Percentiles rank a stretch among this genome's conserved stretches.
Conservation (phyloP, 352 stramenopile species). For the Globisporangium viniferum region DNA sequence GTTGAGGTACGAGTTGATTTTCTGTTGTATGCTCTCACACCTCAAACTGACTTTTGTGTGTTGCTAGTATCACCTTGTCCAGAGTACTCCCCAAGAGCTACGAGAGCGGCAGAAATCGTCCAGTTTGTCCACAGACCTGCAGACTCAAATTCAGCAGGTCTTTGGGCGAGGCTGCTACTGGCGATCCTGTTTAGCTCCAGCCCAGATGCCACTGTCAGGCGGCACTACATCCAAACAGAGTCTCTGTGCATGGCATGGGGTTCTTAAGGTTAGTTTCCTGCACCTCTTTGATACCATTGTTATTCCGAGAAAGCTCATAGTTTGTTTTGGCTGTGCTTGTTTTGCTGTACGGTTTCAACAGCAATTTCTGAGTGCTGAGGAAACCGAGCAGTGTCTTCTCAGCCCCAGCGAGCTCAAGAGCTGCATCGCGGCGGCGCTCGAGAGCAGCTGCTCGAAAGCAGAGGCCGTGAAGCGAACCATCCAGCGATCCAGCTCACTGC, state of each 20-base stretch:
- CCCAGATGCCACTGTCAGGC: not conserved
- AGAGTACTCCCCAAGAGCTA: not conserved
- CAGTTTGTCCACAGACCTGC: not conserved
- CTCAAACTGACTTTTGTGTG: not conserved
- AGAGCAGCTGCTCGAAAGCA: conserved; percentile 9
- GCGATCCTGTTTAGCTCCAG: conserved; percentile 29
- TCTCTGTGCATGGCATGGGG: conserved; percentile 32
- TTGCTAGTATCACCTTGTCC: conserved; percentile 15
- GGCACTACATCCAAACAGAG: not conserved
- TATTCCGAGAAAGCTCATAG: not conserved
- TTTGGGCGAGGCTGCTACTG: conserved; percentile 26
- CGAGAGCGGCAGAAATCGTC: not conserved
- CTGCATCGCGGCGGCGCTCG: conserved; percentile 1
- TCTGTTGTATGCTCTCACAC: not conserved
- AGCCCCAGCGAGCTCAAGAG: conserved; percentile 16
- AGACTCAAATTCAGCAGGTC: conserved; percentile 13
- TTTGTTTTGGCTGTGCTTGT: not conserved
- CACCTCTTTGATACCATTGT: not conserved
- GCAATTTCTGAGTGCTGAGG: conserved; percentile 21
- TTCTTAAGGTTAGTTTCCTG: conserved; percentile 20
- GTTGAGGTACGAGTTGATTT: conserved; percentile 7
- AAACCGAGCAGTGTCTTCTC: conserved; percentile 29
- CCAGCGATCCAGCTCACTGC: conserved; percentile 26
- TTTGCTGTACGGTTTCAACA: conserved; percentile 7
- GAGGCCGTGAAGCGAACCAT: conserved; percentile 25